These are phyloP conservation scores for Termitomyces sp. DNA, from an alignment of 768 basidiomycete genomes.

Conservation along the genomic window DNA sequence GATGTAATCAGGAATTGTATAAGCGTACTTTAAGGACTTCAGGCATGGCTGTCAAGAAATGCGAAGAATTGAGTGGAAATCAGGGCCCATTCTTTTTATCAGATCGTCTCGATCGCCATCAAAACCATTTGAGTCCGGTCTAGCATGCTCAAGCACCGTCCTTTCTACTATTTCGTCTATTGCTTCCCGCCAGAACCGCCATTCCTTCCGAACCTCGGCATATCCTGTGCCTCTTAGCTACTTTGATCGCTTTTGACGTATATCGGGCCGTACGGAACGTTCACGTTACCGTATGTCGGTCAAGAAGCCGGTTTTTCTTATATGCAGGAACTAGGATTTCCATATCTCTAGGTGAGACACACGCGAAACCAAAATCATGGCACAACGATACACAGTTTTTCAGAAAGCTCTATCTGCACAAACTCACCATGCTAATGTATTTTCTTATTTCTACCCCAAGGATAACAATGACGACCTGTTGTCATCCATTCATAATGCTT, in stretches of 20 bases:
- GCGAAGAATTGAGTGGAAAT: not conserved
- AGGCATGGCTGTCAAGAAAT: constrained; percentile 14
- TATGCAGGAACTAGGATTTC: no score
- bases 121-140: not conserved
- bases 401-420: not conserved
- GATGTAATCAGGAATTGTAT: constrained; percentile 7
- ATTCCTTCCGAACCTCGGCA: not conserved
- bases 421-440: not conserved
- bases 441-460: not conserved
- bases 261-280: not conserved
- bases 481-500: not conserved
- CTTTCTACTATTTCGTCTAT: not conserved
- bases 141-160: not conserved
- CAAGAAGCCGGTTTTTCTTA: not conserved
- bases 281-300: not conserved
- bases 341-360: not conserved
- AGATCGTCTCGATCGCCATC: constrained; percentile 9
- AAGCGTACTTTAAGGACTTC: constrained; percentile 41
- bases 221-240: not conserved
- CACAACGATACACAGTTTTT: not conserved
- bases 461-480: not conserved
- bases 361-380: not conserved
- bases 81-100: constrained; percentile 10
- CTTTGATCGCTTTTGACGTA: not conserved
- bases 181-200: not conserved